Base-by-base conservation (phyloP, 2,329 filamentous ascomycete species). In the Xylaria sp. region DNA sequence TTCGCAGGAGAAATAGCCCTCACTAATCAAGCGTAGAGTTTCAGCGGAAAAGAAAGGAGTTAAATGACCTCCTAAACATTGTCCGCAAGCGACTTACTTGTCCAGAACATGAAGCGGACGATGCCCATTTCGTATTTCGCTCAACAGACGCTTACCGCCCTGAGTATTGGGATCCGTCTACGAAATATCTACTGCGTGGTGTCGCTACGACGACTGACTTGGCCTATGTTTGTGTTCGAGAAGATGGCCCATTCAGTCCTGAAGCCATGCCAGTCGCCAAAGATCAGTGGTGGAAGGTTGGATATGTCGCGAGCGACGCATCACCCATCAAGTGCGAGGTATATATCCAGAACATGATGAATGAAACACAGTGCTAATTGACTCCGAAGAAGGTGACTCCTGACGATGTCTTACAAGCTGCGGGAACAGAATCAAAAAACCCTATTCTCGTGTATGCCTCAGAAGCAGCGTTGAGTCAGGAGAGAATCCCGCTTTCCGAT, bases 271-370 rank as follows among this genome's bases (percentile, higher is more conserved):
- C 74, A 2, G 65, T 69, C 21, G 61, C 71, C 3, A 65, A 64
- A 15, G 83, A 85, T 55, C 84, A 86, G 69, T 87, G 84, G 84
- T 87, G 84, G 84, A 80, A 80, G 65, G 74, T 87, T 47, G 75
- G 79, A 37, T 84, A 81, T 64, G 71, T 72, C 21, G 70, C 76
- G 12, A 69, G 74, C 15, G 78, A 78, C 11, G 68, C 75, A 5
- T 74, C 77, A 50, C 80, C 82, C n/a, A 75, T 82, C 28, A 79
- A 76, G 65, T 75, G 81, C 15, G 81, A 85, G 79, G 84, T 85
- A 77, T 77, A 47, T 9, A 25, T n/a, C 51, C 31, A 42, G 14
- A 21, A 42, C 17, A 31, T 43, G 12, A 25, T n/a, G 15, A 9
- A 21, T 28, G 14, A 42, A 25, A 4, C 40, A 12, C 9, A 17